These are phyloP conservation scores for Malassezia yamatoensis DNA, from an alignment of 1,284 basidiomycete species.

Conservation along the genomic window DNA sequence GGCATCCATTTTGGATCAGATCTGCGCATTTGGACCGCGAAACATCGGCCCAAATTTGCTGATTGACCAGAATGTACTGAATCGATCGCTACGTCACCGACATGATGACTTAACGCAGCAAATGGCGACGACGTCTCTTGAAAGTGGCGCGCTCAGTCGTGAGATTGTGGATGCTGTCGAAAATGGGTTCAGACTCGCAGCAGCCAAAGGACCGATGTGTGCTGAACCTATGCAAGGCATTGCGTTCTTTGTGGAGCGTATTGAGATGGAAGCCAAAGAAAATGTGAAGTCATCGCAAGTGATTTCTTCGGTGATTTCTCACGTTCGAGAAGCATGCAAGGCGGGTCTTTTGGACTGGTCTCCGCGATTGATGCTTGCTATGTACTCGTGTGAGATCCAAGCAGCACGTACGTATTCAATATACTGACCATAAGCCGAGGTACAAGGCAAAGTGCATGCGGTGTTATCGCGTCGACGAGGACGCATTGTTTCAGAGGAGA, in stretches of 20 bases:
- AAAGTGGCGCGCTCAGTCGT: constrained; percentile 9
- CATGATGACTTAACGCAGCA: constrained; percentile 5
- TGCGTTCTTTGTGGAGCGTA: constrained; percentile 74
- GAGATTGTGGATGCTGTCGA: constrained; percentile 56
- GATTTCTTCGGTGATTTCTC: constrained; percentile 77
- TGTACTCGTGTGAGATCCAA: constrained; percentile 98
- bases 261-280: constrained; percentile 57
- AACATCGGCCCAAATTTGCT: constrained; percentile 75
- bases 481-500: constrained; percentile 86
- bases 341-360: constrained; percentile 91
- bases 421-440: constrained; percentile 58
- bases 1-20: constrained; percentile 60
- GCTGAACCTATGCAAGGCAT: constrained; percentile 89
- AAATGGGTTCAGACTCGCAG: constrained; percentile 87
- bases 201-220: constrained; percentile 85
- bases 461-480: constrained; percentile 84
- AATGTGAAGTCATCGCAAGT: constrained; percentile 58
- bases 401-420: constrained; percentile 65
- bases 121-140: constrained; percentile 15
- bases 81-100: background rate
- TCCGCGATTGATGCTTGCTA: constrained; percentile 87
- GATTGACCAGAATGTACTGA: constrained; percentile 54
- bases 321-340: constrained; percentile 76
- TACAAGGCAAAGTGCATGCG: constrained; percentile 92
- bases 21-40: constrained; percentile 89